A percentile compares a stretch with the other conserved stretches of the same genome.
These are phyloP conservation scores for Lagerstroemia speciosa DNA, from an alignment of 345 rosid species.

Conservation along the genomic window DNA sequence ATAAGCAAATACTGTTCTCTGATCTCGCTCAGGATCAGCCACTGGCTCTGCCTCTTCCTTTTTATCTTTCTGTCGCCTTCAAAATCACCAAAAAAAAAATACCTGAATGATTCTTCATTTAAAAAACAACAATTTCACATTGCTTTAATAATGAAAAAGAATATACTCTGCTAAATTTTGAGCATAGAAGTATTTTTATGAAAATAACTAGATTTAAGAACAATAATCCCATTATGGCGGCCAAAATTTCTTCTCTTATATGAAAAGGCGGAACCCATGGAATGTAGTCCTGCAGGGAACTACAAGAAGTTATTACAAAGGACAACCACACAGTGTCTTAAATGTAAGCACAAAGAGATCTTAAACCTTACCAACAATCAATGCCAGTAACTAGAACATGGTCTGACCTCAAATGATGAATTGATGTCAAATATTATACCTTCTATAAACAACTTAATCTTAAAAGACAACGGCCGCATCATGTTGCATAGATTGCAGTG, in stretches of 20 bases:
- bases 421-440: conserved; percentile 43
- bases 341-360: conserved; percentile 10
- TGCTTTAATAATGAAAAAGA: neutral
- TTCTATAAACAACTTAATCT: conserved; percentile 50
- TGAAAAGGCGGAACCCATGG: conserved; percentile 48
- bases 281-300: conserved; percentile 70
- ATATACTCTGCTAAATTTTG: conserved; percentile 12
- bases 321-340: conserved; percentile 11
- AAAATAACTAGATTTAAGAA: conserved; percentile 5
- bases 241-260: conserved; percentile 39
- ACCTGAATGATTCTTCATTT: neutral
- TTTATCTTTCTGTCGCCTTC: conserved; percentile 73
- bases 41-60: conserved; percentile 85
- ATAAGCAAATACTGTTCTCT: conserved; percentile 97
- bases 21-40: conserved; percentile 98
- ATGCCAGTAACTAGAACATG: conserved; percentile 22
- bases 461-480: conserved; percentile 63
- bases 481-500: conserved; percentile 59
- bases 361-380: conserved; percentile 35
- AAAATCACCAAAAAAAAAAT: conserved; percentile 13
- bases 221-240: conserved; percentile 28
- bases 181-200: conserved; percentile 3
- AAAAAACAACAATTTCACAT: neutral
- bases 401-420: conserved; percentile 20
- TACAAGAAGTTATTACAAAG: conserved; percentile 50